Evolutionary conservation across 495 filamentous ascomycete genomes (phyloP).

Genomic region (Xylaria longipes): DNA sequence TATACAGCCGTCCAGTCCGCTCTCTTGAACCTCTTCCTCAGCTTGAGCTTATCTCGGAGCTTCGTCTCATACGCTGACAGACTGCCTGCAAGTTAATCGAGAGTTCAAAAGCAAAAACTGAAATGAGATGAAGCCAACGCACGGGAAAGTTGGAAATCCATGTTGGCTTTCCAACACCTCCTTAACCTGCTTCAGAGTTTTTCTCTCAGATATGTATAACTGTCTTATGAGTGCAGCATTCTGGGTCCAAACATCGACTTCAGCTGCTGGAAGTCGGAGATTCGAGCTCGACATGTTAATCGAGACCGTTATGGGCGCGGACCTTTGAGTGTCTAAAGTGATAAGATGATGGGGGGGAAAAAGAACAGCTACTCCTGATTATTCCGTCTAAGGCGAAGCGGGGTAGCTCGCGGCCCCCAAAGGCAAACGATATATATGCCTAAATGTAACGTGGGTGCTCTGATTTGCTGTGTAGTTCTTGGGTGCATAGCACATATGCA

Average conservation of each 20-base stretch:
- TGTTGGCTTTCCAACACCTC: slow-evolving; percentile 9
- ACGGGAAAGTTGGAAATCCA: slow-evolving; percentile 21
- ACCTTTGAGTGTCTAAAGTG: neutral
- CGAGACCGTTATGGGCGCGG: neutral
- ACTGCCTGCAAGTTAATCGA: slow-evolving; percentile 11
- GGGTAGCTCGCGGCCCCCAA: neutral
- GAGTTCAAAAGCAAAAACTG: neutral
- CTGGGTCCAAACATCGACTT: neutral
- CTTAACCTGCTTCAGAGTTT: slow-evolving; percentile 16
- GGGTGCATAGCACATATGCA: neutral
- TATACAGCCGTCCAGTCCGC: slow-evolving; percentile 26
- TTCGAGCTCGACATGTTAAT: slow-evolving; percentile 3
- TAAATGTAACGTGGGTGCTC: neutral
- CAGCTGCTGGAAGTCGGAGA: neutral
- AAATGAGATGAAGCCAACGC: neutral
- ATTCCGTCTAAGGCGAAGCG: neutral
- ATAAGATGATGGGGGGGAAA: neutral
- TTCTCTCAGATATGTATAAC: slow-evolving; percentile 12
- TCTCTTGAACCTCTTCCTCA: slow-evolving; percentile 38
- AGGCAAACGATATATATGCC: neutral
- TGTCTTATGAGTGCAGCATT: slow-evolving; percentile 11
- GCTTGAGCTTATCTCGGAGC: slow-evolving; percentile 27
- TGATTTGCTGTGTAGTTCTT: neutral
- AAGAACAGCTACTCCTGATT: neutral
- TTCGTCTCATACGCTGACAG: slow-evolving; percentile 34